Base-by-base conservation (phyloP, 345 rosid genomes). In the Fremontodendron californicum region DNA sequence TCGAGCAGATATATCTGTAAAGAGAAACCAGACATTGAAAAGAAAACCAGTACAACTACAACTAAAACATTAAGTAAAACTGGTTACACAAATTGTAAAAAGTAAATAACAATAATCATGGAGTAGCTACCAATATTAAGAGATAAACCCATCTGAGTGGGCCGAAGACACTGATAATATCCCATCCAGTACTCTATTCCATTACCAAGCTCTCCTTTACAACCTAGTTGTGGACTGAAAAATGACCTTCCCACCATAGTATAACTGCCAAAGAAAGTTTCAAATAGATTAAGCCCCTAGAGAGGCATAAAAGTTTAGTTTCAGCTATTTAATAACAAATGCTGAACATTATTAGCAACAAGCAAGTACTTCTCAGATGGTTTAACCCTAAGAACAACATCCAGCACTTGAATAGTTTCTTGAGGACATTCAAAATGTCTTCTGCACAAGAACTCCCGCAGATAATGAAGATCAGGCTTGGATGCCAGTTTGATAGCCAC, bases 81-180 rank as follows among this genome's bases (percentile, higher is more conserved):
- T n/a, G n/a, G n/a, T n/a, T n/a, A n/a, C n/a, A n/a, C n/a, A n/a
- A n/a, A n/a, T n/a, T n/a, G n/a, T n/a, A n/a, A n/a, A n/a, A n/a
- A n/a, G n/a, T 4, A n/a, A 33, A 57, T 3, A 4, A 48, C 1
- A 31, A 46, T 1, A 25, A 25, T 2, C 42, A 8, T 4, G 31
- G 9, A 42, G 2, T 8, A 39, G 5, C 48, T 82, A 94, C 98
- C 98, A 16, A 88, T 82, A 73, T 93, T 94, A 0, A 93, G 85
- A 0, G 98, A 91, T 3, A 93, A 77, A 0, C 98, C 98, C 88
- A 91, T 86, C 80, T 94, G 98, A 2, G 94, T 87, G 13, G 89
- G 88, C 15, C 98, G 84, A 0, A 93, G 84, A 58, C 92, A 87
- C 72, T 93, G 98, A 66, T 87, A 93, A 8, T 75, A 90, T 0